A percentile compares a stretch with the other conserved stretches of the same genome.
Evolutionary conservation across 176 grass and related monocot genomes (phyloP).

Genomic region (Zoysia pacifica): DNA sequence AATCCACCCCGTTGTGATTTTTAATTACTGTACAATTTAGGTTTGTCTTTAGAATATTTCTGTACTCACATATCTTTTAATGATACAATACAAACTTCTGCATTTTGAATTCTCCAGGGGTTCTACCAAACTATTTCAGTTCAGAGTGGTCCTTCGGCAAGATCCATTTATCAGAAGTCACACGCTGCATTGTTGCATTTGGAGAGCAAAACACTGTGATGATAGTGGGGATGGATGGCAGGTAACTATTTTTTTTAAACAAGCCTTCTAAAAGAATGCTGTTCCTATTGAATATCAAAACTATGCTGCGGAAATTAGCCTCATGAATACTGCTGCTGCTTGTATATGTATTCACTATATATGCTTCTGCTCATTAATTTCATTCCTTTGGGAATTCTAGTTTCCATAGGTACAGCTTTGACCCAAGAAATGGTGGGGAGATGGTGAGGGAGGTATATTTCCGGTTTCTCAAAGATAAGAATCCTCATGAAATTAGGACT

Average conservation of each 20-base stretch:
- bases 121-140: conserved; percentile 80
- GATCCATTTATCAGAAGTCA: conserved; percentile 67
- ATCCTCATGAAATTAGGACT: too few species aligned
- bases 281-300: background rate
- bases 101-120: conserved; percentile 33
- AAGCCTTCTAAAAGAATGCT: background rate
- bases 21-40: background rate
- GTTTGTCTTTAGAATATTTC: background rate
- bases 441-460: conserved; percentile 58
- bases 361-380: background rate
- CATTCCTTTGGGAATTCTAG: conserved; percentile 37
- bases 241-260: conserved; percentile 24
- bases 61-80: background rate
- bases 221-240: conserved; percentile 74
- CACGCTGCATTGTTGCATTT: conserved; percentile 61
- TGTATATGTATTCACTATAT: too few species aligned
- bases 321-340: background rate
- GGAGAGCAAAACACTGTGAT: conserved; percentile 64
- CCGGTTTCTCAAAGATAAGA: conserved; percentile 52
- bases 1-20: background rate
- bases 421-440: conserved; percentile 57
- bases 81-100: background rate
- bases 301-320: background rate
- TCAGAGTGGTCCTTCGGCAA: conserved; percentile 88
- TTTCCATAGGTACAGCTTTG: conserved; percentile 72